These are phyloP conservation scores for Endoconidiophora laricicola DNA, from an alignment of 2,329 filamentous ascomycete genomes.

Conservation along the genomic window DNA sequence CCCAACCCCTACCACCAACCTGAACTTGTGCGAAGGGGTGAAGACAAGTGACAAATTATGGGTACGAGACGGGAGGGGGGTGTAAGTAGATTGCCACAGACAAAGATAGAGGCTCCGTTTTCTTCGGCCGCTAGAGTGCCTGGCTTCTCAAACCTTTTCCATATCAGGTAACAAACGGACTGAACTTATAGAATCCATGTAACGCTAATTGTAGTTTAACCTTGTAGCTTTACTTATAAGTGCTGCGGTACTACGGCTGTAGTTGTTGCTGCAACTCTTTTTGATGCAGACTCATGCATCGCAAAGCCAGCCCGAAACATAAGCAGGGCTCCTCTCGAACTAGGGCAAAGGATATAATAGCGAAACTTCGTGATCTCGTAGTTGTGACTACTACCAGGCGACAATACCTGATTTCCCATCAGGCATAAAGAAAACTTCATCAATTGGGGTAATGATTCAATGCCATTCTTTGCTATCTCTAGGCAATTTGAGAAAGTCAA, in stretches of 20 bases:
- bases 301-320: slow-evolving; percentile 5
- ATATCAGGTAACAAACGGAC: not conserved
- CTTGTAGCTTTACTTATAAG: not conserved
- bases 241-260: too few species aligned
- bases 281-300: slow-evolving; percentile 5
- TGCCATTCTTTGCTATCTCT: too few species aligned
- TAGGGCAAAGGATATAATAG: too few species aligned
- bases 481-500: too few species aligned
- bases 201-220: not conserved
- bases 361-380: too few species aligned
- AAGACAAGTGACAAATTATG: not conserved
- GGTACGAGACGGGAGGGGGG: not conserved
- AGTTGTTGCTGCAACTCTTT: not conserved
- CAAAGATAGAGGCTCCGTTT: not conserved
- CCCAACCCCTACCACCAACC: not conserved
- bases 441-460: too few species aligned
- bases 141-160: not conserved
- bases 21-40: not conserved
- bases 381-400: too few species aligned
- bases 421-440: too few species aligned
- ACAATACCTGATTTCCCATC: too few species aligned
- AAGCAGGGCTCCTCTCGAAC: not conserved
- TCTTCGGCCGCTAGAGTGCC: too few species aligned
- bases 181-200: not conserved
- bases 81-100: not conserved